Percentiles rank a stretch among this genome's conserved stretches.
phyloP scores from a whole-genome alignment of 331 rosid genomes.

The Rhamnella rubrinervis region DNA sequence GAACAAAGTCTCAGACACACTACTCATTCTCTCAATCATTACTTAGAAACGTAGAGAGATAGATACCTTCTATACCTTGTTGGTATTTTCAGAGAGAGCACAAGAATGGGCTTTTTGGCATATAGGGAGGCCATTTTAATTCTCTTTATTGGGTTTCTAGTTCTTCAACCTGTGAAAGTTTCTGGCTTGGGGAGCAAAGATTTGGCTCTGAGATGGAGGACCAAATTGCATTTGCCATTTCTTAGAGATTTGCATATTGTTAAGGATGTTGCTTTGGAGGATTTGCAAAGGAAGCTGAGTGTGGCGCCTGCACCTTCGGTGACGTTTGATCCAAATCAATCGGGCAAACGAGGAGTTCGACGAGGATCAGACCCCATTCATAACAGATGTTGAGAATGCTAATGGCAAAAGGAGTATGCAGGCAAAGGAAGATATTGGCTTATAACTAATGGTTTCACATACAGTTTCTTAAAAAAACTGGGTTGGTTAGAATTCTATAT shows the following conservation, averaged over 20 bases:
- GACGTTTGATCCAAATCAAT: conserved; percentile 58
- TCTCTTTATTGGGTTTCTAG: conserved; percentile 53
- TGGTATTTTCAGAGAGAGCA: background rate
- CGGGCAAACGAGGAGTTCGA: conserved; percentile 60
- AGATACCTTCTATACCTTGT: too few species aligned
- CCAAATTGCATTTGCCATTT: conserved; percentile 36
- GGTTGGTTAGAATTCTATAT: conserved; percentile 42
- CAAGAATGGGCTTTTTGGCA: conserved; percentile 53
- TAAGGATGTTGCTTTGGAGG: conserved; percentile 43
- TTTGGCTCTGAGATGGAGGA: conserved; percentile 69
- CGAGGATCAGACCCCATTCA: conserved; percentile 89
- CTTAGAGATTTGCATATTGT: conserved; percentile 42
- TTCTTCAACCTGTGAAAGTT: conserved; percentile 46
- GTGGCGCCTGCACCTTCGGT: conserved; percentile 65
- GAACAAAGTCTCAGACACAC: conserved; percentile 19
- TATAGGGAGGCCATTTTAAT: conserved; percentile 37
- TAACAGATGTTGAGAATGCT: conserved; percentile 59
- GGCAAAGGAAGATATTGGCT: conserved; percentile 21
- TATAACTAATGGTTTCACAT: conserved; percentile 28
- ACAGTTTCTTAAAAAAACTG: conserved; percentile 19
- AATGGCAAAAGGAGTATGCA: conserved; percentile 25
- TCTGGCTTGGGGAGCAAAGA: conserved; percentile 58
- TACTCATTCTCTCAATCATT: conserved; percentile 30
- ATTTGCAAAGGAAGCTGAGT: conserved; percentile 40
- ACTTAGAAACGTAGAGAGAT: conserved; percentile 10